Conservation (phyloP, 495 filamentous ascomycete species). For the Neurospora sp. region DNA sequence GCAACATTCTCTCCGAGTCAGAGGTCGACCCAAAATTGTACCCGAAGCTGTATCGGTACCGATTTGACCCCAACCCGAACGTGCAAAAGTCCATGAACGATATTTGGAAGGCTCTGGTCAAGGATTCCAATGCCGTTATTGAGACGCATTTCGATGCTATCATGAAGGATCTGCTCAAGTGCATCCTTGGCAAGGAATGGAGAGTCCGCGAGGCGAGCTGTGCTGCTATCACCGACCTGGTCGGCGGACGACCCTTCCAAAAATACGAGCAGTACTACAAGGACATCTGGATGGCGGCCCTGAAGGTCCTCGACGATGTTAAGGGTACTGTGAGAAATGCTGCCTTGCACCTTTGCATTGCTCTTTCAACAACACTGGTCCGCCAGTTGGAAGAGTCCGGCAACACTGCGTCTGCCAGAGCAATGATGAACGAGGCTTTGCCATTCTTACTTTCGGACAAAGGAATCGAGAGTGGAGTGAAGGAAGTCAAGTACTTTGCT, state of each 20-base stretch:
- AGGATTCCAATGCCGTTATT: slow-evolving; percentile 63
- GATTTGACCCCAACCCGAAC: slow-evolving; percentile 87
- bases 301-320: slow-evolving; percentile 88
- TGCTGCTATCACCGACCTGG: slow-evolving; percentile 75
- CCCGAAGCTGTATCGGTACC: slow-evolving; percentile 85
- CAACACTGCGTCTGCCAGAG: slow-evolving; percentile 56
- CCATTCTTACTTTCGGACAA: slow-evolving; percentile 86
- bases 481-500: slow-evolving; percentile 71
- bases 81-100: slow-evolving; percentile 93
- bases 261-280: slow-evolving; percentile 77
- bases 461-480: slow-evolving; percentile 74
- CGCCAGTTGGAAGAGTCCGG: slow-evolving; percentile 75
- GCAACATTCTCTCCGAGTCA: slow-evolving; percentile 80
- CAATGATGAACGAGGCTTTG: slow-evolving; percentile 72
- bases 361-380: slow-evolving; percentile 71
- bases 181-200: slow-evolving; percentile 86
- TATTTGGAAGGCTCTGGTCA: slow-evolving; percentile 90
- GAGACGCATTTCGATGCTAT: slow-evolving; percentile 74
- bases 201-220: slow-evolving; percentile 85
- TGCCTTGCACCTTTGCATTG: slow-evolving; percentile 70
- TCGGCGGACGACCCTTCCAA: slow-evolving; percentile 62
- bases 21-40: slow-evolving; percentile 89
- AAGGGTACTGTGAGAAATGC: slow-evolving; percentile 79
- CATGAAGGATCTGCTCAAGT: slow-evolving; percentile 74
- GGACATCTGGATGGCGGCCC: slow-evolving; percentile 70